Evolutionary conservation across 2,329 filamentous ascomycete genomes (phyloP), one percentile per base, ranked within the genome.

Genomic region (Nemania diffusa): DNA sequence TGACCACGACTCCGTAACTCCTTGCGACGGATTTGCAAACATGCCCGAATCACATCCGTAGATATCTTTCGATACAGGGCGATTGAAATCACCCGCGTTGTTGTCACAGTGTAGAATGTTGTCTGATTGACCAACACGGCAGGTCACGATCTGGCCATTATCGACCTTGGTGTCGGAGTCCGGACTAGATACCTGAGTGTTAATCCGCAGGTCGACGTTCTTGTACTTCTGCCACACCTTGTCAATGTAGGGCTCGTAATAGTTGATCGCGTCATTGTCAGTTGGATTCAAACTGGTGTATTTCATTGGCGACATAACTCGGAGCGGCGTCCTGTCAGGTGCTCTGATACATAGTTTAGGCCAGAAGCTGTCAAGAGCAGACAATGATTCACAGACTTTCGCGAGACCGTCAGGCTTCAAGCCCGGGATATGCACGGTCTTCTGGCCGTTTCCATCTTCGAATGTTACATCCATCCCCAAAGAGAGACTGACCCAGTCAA

Each of bases 401-500:
- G 42, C 22, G 3, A 84, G 77, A 7, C 78, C 76, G 17, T 75
- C 75, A 3, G 74, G 44, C 2, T 69, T 64, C 0, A 84, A 79
- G 0, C 82, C 83, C 0, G 75, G 73, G 9, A 81, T 78, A 4
- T 20, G 15, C 2, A 74, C 73, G 20, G 80, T 79, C 0, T 67
- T 69, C 24, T 52, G 40, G 29, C 79, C 79, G 20, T 76, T 77
- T 17, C 15, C 40, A 3, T 51, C 64, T 8, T 67, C 73, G n/a
- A 75, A 75, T 0, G 75, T 77, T 3, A 86, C 74, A 0, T 72
- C 71, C 79, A 87, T 83, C 42, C 84, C 83, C 1, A 87, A 77
- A 0, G 81, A 76, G 17, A 87, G 77, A 2, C 83, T 77, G n/a
- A 84, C 79, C 66, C 83, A 84, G 73, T 85, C 83, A 17, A 85